Evolutionary conservation across 345 rosid species (phyloP), one percentile per base, ranked within the genome.

Genomic region (Arabidopsis arenosa): DNA sequence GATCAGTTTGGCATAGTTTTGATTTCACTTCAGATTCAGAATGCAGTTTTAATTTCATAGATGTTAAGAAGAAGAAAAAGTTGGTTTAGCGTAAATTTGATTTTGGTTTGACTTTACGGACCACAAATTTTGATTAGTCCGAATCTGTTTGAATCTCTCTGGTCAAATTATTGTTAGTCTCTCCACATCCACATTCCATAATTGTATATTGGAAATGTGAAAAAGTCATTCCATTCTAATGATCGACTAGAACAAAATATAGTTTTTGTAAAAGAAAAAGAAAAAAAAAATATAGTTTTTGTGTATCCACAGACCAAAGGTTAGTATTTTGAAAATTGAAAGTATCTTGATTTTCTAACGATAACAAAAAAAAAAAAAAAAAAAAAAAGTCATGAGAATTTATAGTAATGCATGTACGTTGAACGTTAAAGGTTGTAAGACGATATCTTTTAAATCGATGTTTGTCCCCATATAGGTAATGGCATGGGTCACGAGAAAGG

Each of bases 401-500:
- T 47, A 1, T 33, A 69, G 75, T 61, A 30, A 59, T 70, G 66
- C 57, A 58, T 49, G 32, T 37, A 72, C 51, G 30, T 37, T 49
- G 68, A 72, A 61, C 41, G 51, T 61, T n/a, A 37, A 37, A 28
- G 40, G 35, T 14, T 26, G 4, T 26, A 37, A 13, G 6, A n/a
- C 11, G 26, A 11, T 35, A 28, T 28, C 4, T 13, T 10, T 35
- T 13, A 36, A 72, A 72, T n/a, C 36, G 4, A 41, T 41, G 47
- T 63, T 17, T 64, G 77, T 55, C 57, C 49, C 0, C 32, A 52
- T 40, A 52, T 0, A 40, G 10, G 32, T 8, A 61, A 44, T 9
- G 36, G 36, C 14, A 28, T 47, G 73, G 60, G 78, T 57, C 66
- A 66, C 72, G 51, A 66, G 67, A 47, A 75, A 58, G 68, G 56